phyloP scores from a whole-genome alignment of 441 rosid genomes.

The Geranium incanum region DNA sequence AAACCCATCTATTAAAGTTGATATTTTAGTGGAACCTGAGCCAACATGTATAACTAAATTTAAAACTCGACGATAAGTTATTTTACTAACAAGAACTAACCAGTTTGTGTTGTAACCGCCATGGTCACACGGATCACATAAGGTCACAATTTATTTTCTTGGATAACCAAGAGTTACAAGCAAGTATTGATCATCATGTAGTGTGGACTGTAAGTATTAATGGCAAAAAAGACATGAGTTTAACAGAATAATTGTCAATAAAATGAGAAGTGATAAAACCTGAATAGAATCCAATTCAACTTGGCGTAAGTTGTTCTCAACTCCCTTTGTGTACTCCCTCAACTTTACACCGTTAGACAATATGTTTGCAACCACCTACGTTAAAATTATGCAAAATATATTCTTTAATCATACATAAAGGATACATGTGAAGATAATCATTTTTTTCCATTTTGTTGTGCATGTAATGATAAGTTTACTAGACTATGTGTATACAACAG shows the following conservation, averaged over 20 bases:
- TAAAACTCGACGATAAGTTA: neutral
- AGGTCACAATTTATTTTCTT: neutral
- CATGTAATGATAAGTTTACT: too few relatives aligned
- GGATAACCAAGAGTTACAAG: neutral
- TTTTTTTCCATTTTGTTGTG: too few relatives aligned
- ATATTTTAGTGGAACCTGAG: too few relatives aligned
- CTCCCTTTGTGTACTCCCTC: slow-evolving; percentile 87
- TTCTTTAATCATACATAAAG: neutral
- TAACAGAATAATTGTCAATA: neutral
- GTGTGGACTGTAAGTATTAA: neutral
- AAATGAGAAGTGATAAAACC: slow-evolving; percentile 32
- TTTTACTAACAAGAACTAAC: neutral
- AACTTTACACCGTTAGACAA: slow-evolving; percentile 70
- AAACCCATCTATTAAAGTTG: too few relatives aligned
- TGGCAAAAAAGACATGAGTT: neutral
- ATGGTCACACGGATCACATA: neutral
- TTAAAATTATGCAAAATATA: neutral
- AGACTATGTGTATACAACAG: too few relatives aligned
- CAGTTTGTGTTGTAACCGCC: neutral
- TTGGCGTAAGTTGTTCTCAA: slow-evolving; percentile 85
- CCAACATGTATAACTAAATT: too few relatives aligned
- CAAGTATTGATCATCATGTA: neutral
- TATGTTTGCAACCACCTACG: slow-evolving; percentile 83
- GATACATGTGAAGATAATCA: too few relatives aligned
- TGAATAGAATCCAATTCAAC: slow-evolving; percentile 88